Conservation (phyloP, 805 yeast genomes). For the Tetrapisispora phaffii region DNA sequence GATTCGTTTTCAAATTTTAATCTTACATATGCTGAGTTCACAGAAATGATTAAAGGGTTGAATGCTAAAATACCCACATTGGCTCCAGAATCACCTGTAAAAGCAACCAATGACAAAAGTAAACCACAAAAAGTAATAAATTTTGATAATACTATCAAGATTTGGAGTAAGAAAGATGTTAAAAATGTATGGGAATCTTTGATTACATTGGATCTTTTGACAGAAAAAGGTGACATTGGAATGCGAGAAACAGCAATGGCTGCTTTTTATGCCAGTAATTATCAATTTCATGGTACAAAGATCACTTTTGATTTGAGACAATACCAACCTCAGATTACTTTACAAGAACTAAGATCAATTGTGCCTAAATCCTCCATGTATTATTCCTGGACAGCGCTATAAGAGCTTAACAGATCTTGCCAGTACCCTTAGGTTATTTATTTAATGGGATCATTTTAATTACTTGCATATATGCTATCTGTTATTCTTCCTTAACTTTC, state of each 20-base stretch:
- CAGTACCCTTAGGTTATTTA: no score
- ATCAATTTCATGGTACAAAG: conserved; percentile 31
- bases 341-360: conserved; percentile 39
- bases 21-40: conserved; percentile 67
- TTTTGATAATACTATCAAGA: conserved; percentile 34
- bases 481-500: no score
- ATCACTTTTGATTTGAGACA: conserved; percentile 36
- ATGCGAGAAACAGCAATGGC: conserved; percentile 33
- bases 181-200: conserved; percentile 68
- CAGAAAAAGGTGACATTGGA: conserved; percentile 37
- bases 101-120: conserved; percentile 17
- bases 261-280: conserved; percentile 32
- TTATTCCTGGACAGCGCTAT: conserved; percentile 28
- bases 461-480: no score
- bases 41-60: conserved; percentile 38
- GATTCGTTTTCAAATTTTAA: conserved; percentile 61
- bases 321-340: conserved; percentile 42
- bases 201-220: conserved; percentile 43
- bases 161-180: conserved; percentile 54
- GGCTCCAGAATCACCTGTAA: conserved; percentile 21
- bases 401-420: no score
- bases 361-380: conserved; percentile 25
- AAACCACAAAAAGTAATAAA: conserved; percentile 2
- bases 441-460: no score
- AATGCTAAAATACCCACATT: conserved; percentile 33